Evolutionary conservation across 1,284 basidiomycete species (phyloP).

Genomic region (Dichomitus squalens): DNA sequence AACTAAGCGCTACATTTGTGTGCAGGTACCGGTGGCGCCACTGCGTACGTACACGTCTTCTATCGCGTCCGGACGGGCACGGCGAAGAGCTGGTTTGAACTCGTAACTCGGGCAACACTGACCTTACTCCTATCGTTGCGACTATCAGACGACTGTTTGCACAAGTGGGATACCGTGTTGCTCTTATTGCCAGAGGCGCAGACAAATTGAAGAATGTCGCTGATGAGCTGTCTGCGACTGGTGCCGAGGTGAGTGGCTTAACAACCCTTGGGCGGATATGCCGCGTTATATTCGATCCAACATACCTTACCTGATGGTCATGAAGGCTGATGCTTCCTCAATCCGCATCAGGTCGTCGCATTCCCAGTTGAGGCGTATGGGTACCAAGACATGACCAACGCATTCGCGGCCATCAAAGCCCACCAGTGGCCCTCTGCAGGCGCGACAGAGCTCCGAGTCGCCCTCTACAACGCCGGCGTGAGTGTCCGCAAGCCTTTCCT

Average conservation of each 20-base stretch:
- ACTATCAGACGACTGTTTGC: neutral
- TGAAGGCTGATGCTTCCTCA: neutral
- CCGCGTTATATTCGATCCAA: neutral
- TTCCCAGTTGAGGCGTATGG: conserved; percentile 65
- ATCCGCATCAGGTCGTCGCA: conserved; percentile 49
- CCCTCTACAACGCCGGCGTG: conserved; percentile 65
- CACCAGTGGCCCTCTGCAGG: conserved; percentile 44
- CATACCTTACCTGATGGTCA: neutral
- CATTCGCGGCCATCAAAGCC: conserved; percentile 55
- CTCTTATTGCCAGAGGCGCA: conserved; percentile 63
- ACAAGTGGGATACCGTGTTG: conserved; percentile 43
- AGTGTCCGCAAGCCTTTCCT: conserved; percentile 71
- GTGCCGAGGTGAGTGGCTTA: conserved; percentile 52
- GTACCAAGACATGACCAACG: conserved; percentile 50
- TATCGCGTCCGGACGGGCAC: no score
- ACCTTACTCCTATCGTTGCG: neutral
- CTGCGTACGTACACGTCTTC: conserved; percentile 66
- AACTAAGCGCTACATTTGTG: neutral
- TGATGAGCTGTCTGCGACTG: conserved; percentile 55
- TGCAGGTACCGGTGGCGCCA: conserved; percentile 60
- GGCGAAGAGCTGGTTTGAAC: no score
- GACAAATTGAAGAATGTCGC: conserved; percentile 56
- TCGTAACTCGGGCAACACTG: neutral
- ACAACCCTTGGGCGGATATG: neutral
- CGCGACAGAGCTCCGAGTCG: conserved; percentile 57